Evolutionary conservation across 257 asterid species (phyloP).

Genomic region (Misopates orontium): DNA sequence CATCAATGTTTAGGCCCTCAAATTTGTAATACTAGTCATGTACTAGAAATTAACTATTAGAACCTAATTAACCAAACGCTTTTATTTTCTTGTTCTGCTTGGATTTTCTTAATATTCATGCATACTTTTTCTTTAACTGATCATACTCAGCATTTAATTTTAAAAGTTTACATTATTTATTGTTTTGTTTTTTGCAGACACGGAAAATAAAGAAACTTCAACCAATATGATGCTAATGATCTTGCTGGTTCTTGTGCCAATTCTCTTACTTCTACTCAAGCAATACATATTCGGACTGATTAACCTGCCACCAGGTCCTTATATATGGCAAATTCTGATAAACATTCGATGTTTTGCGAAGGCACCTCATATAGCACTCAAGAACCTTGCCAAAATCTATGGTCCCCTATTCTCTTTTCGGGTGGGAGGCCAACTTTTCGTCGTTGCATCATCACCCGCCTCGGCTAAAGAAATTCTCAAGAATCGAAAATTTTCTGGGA

Average conservation of each 20-base stretch:
- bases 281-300: not conserved
- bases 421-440: slow-evolving; percentile 13
- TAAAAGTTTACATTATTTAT: too few species aligned
- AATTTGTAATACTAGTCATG: too few species aligned
- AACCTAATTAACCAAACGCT: too few species aligned
- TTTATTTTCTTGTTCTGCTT: too few species aligned
- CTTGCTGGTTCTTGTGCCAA: not conserved
- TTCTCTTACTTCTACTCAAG: not conserved
- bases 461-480: slow-evolving; percentile 20
- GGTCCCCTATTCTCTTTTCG: slow-evolving; percentile 25
- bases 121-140: too few species aligned
- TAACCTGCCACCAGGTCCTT: not conserved
- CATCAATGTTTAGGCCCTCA: too few species aligned
- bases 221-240: not conserved
- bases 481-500: slow-evolving; percentile 16
- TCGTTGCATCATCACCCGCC: slow-evolving; percentile 22
- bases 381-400: slow-evolving; percentile 10
- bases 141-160: too few species aligned
- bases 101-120: too few species aligned
- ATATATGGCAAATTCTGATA: not conserved
- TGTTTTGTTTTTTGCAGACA: too few species aligned
- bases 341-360: not conserved
- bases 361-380: not conserved
- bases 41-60: too few species aligned
- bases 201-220: not conserved